Conservation (phyloP, 345 rosid genomes). For the Brassica incana region DNA sequence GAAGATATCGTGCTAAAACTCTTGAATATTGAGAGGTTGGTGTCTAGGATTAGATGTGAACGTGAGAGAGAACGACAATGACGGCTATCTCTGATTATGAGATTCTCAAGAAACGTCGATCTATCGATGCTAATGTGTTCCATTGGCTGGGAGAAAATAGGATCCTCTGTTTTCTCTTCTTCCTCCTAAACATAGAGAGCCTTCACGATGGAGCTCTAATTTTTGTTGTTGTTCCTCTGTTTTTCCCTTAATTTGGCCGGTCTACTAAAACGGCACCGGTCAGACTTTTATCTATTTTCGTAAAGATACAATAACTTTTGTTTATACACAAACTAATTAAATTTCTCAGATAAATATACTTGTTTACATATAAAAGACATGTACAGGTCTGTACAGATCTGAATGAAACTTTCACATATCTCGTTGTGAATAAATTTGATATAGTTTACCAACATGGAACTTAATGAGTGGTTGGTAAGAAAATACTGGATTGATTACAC, state of each 20-base stretch:
- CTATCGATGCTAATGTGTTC: conserved; percentile 16
- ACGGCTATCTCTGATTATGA: conserved; percentile 27
- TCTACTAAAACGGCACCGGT: not conserved
- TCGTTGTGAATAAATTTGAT: not conserved
- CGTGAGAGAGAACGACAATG: conserved; percentile 49
- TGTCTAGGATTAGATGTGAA: conserved; percentile 41
- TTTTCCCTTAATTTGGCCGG: not conserved
- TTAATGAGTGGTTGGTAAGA: not conserved
- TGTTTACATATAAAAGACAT: not conserved
- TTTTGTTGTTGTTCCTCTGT: not conserved
- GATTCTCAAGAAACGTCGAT: conserved; percentile 27
- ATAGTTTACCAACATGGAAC: not conserved
- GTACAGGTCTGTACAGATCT: not conserved
- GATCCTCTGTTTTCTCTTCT: conserved; percentile 27
- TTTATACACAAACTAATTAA: not conserved
- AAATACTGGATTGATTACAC: not conserved
- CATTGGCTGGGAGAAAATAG: conserved; percentile 35
- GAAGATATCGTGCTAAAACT: conserved; percentile 8
- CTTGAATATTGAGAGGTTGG: conserved; percentile 15
- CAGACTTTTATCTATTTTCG: not conserved
- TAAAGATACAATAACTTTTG: not conserved
- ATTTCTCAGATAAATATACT: not conserved
- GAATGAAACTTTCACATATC: not conserved
- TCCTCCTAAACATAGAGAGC: not conserved
- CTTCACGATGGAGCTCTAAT: not conserved